Percentiles rank a stretch among this genome's conserved stretches.
Conservation (phyloP, 2,329 filamentous ascomycete genomes). For the Magnaporthales sp. region DNA sequence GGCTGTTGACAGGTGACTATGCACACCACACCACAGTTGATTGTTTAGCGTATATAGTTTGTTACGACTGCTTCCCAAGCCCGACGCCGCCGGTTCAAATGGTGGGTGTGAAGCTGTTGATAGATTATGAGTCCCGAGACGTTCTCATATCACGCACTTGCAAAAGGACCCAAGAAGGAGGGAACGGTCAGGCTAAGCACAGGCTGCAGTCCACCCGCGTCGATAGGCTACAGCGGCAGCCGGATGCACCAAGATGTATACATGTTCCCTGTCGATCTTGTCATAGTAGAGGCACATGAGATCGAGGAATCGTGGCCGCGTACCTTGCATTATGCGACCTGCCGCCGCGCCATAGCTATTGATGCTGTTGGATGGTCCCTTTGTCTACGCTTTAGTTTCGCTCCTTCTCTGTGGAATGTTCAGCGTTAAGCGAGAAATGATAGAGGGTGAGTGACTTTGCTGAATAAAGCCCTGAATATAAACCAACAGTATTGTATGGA, state of each 20-base stretch:
- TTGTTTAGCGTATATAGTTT: neutral
- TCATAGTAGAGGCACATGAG: neutral
- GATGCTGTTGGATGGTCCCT: neutral
- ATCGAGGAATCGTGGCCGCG: neutral
- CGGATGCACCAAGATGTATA: neutral
- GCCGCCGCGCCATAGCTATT: neutral
- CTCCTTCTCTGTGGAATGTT: neutral
- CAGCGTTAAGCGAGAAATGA: neutral
- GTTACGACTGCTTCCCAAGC: neutral
- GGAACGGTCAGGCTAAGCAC: neutral
- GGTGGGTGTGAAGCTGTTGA: neutral
- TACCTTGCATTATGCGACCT: constrained; percentile 5
- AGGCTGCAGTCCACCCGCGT: neutral
- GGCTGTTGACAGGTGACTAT: constrained; percentile 1
- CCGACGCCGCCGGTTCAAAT: neutral
- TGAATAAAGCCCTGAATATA: neutral
- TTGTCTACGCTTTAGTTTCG: neutral
- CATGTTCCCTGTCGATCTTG: constrained; percentile 2
- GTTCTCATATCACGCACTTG: neutral
- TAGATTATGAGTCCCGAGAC: neutral
- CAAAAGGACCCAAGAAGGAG: neutral
- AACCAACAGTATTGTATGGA: neutral
- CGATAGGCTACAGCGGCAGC: neutral
- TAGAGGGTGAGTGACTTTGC: neutral
- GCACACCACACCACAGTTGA: neutral